Evolutionary conservation across 306 rosid species (phyloP).

Genomic region (Lablab purpureus): DNA sequence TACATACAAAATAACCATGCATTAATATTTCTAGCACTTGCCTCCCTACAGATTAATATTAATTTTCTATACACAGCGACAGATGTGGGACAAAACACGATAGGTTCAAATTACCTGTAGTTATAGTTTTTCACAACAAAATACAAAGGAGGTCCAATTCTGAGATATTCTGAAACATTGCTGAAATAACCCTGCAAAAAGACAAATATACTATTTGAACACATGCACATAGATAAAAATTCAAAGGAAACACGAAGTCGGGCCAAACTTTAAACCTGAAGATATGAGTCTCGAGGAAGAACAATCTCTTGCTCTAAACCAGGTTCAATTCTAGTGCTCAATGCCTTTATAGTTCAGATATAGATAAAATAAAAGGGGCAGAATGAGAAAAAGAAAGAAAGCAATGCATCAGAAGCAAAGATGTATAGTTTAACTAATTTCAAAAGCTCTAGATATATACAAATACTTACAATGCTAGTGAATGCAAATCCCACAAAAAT

Average conservation of each 20-base stretch:
- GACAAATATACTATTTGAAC: constrained; percentile 42
- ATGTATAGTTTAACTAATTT: constrained; percentile 39
- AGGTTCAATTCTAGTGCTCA: constrained; percentile 92
- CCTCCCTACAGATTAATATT: constrained; percentile 29
- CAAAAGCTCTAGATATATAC: neutral
- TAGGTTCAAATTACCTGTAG: constrained; percentile 68
- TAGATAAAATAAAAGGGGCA: constrained; percentile 33
- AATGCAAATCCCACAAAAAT: constrained; percentile 76
- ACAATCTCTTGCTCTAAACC: constrained; percentile 97
- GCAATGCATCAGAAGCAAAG: constrained; percentile 29
- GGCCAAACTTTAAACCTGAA: constrained; percentile 71
- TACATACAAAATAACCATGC: constrained; percentile 1
- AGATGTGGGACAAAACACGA: constrained; percentile 17
- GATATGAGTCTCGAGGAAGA: constrained; percentile 95
- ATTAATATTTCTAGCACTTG: constrained; percentile 34
- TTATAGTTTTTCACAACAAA: constrained; percentile 95
- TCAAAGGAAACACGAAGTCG: constrained; percentile 32
- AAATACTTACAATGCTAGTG: constrained; percentile 89
- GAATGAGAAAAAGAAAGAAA: constrained; percentile 20
- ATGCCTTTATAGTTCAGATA: constrained; percentile 62
- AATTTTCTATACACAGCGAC: constrained; percentile 29
- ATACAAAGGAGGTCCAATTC: constrained; percentile 95
- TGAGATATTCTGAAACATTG: constrained; percentile 85
- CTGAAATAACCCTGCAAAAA: constrained; percentile 90
- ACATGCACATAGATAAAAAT: constrained; percentile 20